A percentile compares a stretch with the other conserved stretches of the same genome.
phyloP scores from a whole-genome alignment of 768 basidiomycete genomes.

The Krasilnikovozyma curviuscula region DNA sequence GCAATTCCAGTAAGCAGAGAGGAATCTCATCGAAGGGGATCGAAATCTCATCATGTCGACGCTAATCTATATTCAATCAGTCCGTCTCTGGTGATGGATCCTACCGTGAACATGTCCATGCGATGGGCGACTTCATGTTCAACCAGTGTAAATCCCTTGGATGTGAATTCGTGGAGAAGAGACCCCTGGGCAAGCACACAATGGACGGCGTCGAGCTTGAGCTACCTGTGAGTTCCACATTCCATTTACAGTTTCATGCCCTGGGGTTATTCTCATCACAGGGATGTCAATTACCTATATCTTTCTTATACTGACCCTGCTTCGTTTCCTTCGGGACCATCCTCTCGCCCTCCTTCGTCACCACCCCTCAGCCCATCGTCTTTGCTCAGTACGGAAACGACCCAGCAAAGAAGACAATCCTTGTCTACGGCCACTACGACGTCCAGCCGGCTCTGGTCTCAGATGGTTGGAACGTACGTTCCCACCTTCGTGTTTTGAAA shows the following conservation, averaged over 20 bases:
- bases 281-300: neutral
- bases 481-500: too few species aligned
- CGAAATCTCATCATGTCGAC: neutral
- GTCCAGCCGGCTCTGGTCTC: conserved; percentile 19
- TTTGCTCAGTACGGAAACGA: conserved; percentile 66
- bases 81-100: conserved; percentile 25
- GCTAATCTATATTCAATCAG: conserved; percentile 11
- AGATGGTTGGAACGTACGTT: conserved; percentile 82
- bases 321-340: neutral
- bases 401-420: conserved; percentile 74
- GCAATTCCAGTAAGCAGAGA: conserved; percentile 43
- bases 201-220: conserved; percentile 50
- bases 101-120: conserved; percentile 41
- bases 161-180: conserved; percentile 40
- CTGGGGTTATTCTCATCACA: neutral
- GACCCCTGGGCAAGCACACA: conserved; percentile 55
- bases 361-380: too few species aligned
- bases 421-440: conserved; percentile 47
- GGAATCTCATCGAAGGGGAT: neutral
- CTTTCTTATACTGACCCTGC: neutral
- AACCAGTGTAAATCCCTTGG: conserved; percentile 54
- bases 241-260: conserved; percentile 23
- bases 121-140: conserved; percentile 71
- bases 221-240: conserved; percentile 67
- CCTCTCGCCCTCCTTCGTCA: too few species aligned